phyloP scores from a whole-genome alignment of 176 grass and related monocot species.

The Zea luxurians region DNA sequence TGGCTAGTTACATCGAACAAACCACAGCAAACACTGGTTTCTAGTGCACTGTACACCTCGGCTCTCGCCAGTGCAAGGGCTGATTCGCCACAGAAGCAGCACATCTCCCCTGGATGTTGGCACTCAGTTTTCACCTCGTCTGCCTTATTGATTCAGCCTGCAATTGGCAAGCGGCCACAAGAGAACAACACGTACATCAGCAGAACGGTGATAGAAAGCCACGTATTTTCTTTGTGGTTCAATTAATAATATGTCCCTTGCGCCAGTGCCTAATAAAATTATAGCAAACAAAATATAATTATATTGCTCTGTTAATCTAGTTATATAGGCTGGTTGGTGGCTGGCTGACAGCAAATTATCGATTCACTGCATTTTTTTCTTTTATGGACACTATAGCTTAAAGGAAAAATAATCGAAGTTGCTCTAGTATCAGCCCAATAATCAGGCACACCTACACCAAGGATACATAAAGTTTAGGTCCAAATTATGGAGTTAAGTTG shows the following conservation, averaged over 20 bases:
- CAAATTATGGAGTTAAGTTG: not conserved
- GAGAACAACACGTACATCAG: not conserved
- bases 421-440: not conserved
- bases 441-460: not conserved
- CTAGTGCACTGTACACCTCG: constrained; percentile 61
- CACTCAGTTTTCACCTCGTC: constrained; percentile 49
- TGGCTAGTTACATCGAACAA: not conserved
- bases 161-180: constrained; percentile 20
- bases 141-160: constrained; percentile 70
- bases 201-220: not conserved
- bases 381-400: not conserved
- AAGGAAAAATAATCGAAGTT: not conserved
- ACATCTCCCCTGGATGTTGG: constrained; percentile 24
- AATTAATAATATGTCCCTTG: not conserved
- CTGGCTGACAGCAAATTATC: not conserved
- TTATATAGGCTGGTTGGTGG: constrained; percentile 10
- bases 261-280: not conserved
- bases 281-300: not conserved
- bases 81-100: constrained; percentile 13
- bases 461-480: not conserved
- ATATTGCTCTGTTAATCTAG: not conserved
- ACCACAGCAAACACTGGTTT: constrained; percentile 47
- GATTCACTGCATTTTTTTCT: not conserved
- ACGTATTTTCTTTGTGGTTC: not conserved
- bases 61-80: constrained; percentile 8